Evolutionary conservation across 768 basidiomycete species (phyloP).

Genomic region (Holtermannia corniformis): DNA sequence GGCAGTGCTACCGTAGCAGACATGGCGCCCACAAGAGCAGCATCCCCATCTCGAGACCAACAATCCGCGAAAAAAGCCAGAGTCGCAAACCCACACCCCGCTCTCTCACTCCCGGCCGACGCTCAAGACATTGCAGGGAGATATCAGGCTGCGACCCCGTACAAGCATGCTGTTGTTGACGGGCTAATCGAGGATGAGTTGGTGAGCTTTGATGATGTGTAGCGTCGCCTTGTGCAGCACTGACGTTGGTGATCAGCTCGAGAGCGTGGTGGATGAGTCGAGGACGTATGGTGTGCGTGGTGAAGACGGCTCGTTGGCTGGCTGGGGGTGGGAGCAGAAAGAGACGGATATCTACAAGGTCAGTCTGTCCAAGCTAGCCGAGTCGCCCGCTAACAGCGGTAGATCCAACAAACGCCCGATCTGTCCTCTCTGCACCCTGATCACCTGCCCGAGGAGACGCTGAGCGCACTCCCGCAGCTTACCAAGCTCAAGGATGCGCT

Average conservation of each 20-base stretch:
- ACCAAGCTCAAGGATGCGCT: conserved; percentile 79
- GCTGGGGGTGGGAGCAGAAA: conserved; percentile 53
- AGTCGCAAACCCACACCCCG: too few species aligned
- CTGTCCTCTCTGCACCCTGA: conserved; percentile 69
- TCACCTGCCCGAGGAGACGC: conserved; percentile 67
- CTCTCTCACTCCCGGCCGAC: too few species aligned
- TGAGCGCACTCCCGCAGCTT: conserved; percentile 68
- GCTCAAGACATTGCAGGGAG: conserved; percentile 50
- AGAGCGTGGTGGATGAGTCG: conserved; percentile 37
- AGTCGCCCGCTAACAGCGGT: not conserved
- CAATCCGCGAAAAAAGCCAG: too few species aligned
- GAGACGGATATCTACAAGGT: conserved; percentile 99
- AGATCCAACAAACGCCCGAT: conserved; percentile 97
- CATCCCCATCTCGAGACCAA: too few species aligned
- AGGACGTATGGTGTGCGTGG: conserved; percentile 34
- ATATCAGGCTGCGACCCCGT: conserved; percentile 59
- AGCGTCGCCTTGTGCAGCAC: not conserved
- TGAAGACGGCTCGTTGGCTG: conserved; percentile 33
- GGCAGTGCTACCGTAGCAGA: too few species aligned
- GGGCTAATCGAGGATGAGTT: conserved; percentile 77
- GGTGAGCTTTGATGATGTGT: conserved; percentile 43
- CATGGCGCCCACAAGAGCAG: too few species aligned
- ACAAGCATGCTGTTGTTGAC: conserved; percentile 71
- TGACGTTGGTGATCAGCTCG: conserved; percentile 24
- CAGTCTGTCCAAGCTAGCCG: not conserved